These are phyloP conservation scores for Myrica gale DNA, from an alignment of 306 rosid species.

Conservation along the genomic window DNA sequence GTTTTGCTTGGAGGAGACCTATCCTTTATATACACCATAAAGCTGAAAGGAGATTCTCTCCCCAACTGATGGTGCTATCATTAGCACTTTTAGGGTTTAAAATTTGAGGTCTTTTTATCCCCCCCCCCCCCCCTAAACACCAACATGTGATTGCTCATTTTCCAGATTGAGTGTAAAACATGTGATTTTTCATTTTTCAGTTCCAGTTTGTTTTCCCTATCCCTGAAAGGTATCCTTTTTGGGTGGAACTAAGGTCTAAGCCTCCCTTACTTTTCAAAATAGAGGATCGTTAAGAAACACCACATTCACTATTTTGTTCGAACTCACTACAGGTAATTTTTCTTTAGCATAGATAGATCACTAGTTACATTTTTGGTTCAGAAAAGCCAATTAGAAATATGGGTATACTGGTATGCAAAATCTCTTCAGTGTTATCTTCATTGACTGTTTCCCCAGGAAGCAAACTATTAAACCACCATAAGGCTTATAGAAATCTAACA, in stretches of 20 bases:
- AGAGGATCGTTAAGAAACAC: background rate
- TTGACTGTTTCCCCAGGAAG: background rate
- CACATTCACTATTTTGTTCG: background rate
- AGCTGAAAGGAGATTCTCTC: no score
- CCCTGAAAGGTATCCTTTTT: background rate
- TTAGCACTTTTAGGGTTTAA: background rate
- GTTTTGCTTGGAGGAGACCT: background rate
- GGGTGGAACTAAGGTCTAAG: background rate
- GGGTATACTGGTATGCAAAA: background rate
- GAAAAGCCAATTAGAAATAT: background rate
- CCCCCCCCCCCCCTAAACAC: background rate
- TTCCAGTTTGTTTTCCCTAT: background rate
- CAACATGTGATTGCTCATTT: background rate
- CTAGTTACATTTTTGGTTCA: background rate
- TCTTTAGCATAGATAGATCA: background rate
- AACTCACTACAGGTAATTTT: background rate
- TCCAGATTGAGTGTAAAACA: background rate
- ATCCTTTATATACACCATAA: background rate
- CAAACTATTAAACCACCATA: background rate
- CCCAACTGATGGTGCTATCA: background rate
- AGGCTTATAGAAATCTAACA: constrained; percentile 1
- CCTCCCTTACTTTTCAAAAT: background rate
- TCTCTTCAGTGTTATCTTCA: background rate
- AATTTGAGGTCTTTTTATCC: background rate
- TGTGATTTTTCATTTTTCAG: background rate